Base-by-base conservation (phyloP, 768 basidiomycete species). In the Tylopilus felleus region DNA sequence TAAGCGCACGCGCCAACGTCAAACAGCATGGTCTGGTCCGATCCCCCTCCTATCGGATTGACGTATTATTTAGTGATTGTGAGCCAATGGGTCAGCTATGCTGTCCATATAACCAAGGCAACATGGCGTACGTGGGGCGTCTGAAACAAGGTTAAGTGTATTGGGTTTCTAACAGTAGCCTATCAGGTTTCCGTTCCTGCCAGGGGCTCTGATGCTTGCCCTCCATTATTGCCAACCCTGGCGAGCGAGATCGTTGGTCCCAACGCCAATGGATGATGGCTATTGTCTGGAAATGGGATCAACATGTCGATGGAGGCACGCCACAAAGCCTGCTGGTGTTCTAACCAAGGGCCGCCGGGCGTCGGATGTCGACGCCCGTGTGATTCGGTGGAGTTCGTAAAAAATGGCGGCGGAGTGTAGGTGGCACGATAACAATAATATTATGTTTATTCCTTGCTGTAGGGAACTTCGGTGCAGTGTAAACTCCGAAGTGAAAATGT, bases 1-100 rank as follows among this genome's bases (percentile, higher is more conserved):
- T 23, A 53, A 49, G 53, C 55, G 45, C 55, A 6, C 52, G 33
- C 28, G 44, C 64, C 64, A 63, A 53, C 21, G 10, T 36, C 7
- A 4, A 21, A 53, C 41, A 48, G 54, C 36, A 52, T 49, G 55
- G 42, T 46, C 27, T 10, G n/a, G 8, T n/a, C 52, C 23, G 28
- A 36, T 21, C 9, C 9, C 14, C 12, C 7, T 23, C 28, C 42
- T 25, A 39, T 42, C 45, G 27, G n/a, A 7, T 50, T 44, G 56
- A 36, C 13, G 36, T 35, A 4, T 28, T 38, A 22, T 47, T 45
- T n/a, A 10, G 7, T n/a, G 10, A 27, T n/a, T 13, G 7, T n/a
- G 10, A 27, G 19, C 23, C 44, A 53, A 49, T 16, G n/a, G 7
- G 28, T 36, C 29, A 31, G 16, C 19, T 35, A 23, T 48, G n/a